Evolutionary conservation across 108 stramenopile species (phyloP), one percentile per base, ranked within the genome.

Genomic region (Nitzschia sp.): DNA sequence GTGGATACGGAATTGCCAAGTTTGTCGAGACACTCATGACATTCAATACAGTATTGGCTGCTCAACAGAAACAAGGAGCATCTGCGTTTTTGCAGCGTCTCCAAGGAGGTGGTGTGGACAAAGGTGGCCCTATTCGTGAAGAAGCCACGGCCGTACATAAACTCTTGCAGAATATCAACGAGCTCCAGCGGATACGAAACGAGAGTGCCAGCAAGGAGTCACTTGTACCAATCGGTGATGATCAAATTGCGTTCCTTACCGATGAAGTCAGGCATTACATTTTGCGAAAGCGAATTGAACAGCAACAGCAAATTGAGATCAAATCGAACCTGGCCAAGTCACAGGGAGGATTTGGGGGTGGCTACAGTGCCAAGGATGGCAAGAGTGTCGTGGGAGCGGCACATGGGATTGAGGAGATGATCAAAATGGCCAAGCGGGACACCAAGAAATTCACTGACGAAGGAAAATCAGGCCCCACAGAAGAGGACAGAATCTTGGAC

Each of bases 361-460:
- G 83, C 6, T 86, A 80, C 50, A 66, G 34, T 0, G 53, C 77
- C 57, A 61, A 55, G 39, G 77, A 81, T 62, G 86, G 83, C 0
- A 72, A 75, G 42, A 63, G 43, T 0, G 79, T 84, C 22, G 83
- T 87, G 9, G 86, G 86, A 37, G 86, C 86, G 17, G 83, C 86
- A 3, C 86, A 87, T 69, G 68, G 76, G 0, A 71, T 84, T 17
- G 86, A 87, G 26, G 86, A 87, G 78, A 87, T 87, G 86, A 62
- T 87, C 37, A 77, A 82, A 60, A 69, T 69, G 51, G 80, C 83
- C 15, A 63, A 57, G 40, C 43, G 65, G 51, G 53, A 67, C 8
- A 72, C 67, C 39, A 65, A 79, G 20, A 70, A 65, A 56, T 83
- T 70, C 53, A 57, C 65, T 20, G 82, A 83, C 34, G 65, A 66